Evolutionary conservation across 495 filamentous ascomycete species (phyloP).

Genomic region (Penicillium daleae): DNA sequence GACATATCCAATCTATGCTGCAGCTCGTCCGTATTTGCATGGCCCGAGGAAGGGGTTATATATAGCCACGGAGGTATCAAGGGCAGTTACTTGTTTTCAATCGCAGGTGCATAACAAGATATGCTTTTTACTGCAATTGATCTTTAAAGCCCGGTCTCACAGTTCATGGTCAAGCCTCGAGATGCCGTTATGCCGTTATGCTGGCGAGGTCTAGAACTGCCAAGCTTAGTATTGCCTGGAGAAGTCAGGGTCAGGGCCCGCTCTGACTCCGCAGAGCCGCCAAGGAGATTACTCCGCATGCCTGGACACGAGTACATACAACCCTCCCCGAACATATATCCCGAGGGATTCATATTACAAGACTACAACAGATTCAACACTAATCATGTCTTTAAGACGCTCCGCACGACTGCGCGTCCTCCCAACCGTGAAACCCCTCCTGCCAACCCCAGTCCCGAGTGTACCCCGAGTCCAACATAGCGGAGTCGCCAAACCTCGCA

Average conservation of each 20-base stretch:
- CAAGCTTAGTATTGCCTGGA: neutral
- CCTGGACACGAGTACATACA: neutral
- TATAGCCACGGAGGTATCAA: too few species aligned
- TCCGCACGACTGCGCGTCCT: slow-evolving; percentile 60
- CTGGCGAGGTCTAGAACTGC: neutral
- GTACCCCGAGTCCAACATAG: slow-evolving; percentile 30
- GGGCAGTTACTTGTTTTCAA: too few species aligned
- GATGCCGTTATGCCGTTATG: neutral
- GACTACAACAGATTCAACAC: neutral
- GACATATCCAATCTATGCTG: too few species aligned
- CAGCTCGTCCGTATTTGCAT: too few species aligned
- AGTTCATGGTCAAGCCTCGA: neutral
- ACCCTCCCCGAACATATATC: neutral
- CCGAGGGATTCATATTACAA: neutral
- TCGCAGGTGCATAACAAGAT: too few species aligned
- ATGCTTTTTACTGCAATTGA: too few species aligned
- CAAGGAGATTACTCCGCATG: slow-evolving; percentile 3
- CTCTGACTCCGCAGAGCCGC: neutral
- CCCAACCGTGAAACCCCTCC: slow-evolving; percentile 36
- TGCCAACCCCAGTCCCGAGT: slow-evolving; percentile 35
- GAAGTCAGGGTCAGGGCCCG: neutral
- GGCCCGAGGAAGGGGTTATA: too few species aligned
- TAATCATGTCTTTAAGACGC: slow-evolving; percentile 58
- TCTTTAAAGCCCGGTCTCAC: too few species aligned
- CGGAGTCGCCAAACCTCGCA: slow-evolving; percentile 41